Base-by-base conservation (phyloP, 2,329 filamentous ascomycete genomes). In the Epichloe hybrida region DNA sequence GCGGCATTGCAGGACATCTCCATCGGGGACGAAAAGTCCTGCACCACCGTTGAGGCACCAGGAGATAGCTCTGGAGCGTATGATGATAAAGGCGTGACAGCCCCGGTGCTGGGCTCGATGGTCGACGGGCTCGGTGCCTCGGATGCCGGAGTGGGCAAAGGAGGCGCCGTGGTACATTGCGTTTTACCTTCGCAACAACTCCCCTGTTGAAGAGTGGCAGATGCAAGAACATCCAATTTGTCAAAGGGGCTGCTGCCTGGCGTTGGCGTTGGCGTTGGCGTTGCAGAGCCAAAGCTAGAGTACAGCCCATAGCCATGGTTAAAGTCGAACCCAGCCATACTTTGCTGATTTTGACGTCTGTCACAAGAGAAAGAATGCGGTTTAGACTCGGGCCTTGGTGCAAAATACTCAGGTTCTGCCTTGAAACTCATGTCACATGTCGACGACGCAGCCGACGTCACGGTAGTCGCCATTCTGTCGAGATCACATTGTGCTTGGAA, bases 211-310 rank as follows among this genome's bases (percentile, higher is more conserved):
- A 62, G 58, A 43, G 66, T 69, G 12, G 67, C 66, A 35, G 62
- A 64, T 11, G 67, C 67, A 44, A 70, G 59, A 6, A 69, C 65
- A n/a, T 67, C 64, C 23, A 70, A 54, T 48, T 63, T 67, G 47
- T 69, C 65, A 37, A 68, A 55, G 6, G 60, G 53, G n/a, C 56
- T 55, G 40, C 56, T 53, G 40, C 51, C 49, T 20, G 13, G 37
- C 6, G 50, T 37, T 20, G 46, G 34, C 1, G 50, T 37, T 20
- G 46, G 34, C 1, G 42, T n/a, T 34, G 40, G 12, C 3, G 46
- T 20, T n/a, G 41, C 20, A 39, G 50, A 52, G 35, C 41, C n/a
- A 17, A 45, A 37, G 37, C 40, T 46, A 6, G 46, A 46, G 20
- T 38, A 34, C 40, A 43, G 17, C 12, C 21, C 49, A 36, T 46